Conservation (phyloP, 2,329 filamentous ascomycete species). For the Fusarium palustre region DNA sequence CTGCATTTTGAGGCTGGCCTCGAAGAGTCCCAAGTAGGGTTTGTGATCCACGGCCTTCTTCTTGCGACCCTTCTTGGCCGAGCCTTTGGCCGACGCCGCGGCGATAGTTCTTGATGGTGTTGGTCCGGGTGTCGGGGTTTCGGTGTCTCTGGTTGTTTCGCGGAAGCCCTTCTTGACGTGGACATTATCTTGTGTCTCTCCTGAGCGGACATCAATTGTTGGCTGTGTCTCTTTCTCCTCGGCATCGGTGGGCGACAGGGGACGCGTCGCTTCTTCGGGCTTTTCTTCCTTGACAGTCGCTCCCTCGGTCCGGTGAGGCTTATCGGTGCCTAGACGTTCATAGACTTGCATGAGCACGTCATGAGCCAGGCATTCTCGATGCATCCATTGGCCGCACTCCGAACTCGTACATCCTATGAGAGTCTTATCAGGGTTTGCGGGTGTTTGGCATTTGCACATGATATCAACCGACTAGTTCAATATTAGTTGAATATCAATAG, state of each 20-base stretch:
- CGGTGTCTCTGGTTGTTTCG: slow-evolving; percentile 49
- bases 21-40: slow-evolving; percentile 65
- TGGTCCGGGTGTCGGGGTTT: slow-evolving; percentile 50
- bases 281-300: slow-evolving; percentile 56
- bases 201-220: slow-evolving; percentile 65
- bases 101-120: slow-evolving; percentile 43
- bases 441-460: slow-evolving; percentile 69
- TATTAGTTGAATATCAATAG: slow-evolving; percentile 38
- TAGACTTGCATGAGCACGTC: slow-evolving; percentile 64
- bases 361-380: slow-evolving; percentile 71
- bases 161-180: slow-evolving; percentile 53
- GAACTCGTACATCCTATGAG: slow-evolving; percentile 68
- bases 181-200: slow-evolving; percentile 56
- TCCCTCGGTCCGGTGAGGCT: slow-evolving; percentile 59
- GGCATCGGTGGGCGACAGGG: slow-evolving; percentile 64
- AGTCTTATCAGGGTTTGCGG: slow-evolving; percentile 71
- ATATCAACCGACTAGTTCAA: slow-evolving; percentile 62
- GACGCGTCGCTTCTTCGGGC: slow-evolving; percentile 52
- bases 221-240: slow-evolving; percentile 63
- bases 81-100: slow-evolving; percentile 43
- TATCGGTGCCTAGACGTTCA: slow-evolving; percentile 62
- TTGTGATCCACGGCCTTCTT: slow-evolving; percentile 55
- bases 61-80: slow-evolving; percentile 54
- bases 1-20: slow-evolving; percentile 62
- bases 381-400: slow-evolving; percentile 70